Percentiles rank a stretch among this genome's conserved stretches.
Conservation (phyloP, 1,139 yeast genomes). For the Pichia sp. region DNA sequence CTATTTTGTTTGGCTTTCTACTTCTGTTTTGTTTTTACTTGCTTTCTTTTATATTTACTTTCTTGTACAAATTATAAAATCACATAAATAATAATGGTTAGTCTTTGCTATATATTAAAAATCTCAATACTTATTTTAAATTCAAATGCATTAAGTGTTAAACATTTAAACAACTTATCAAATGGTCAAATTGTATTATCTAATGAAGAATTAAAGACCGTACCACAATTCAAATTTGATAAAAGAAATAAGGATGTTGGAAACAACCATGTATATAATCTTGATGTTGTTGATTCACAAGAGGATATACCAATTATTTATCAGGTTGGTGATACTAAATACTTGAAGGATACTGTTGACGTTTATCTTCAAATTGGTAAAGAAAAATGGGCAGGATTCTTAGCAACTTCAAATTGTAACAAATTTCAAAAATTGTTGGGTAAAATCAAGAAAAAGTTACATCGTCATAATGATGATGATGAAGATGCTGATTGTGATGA, state of each 20-base stretch:
- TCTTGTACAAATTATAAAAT: no score
- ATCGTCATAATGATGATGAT: not conserved
- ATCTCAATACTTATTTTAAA: not conserved
- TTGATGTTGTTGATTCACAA: no score
- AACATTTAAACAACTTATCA: not conserved
- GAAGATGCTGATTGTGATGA: constrained; percentile 13
- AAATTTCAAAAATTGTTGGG: constrained; percentile 21
- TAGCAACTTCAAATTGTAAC: constrained; percentile 22
- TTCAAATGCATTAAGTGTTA: not conserved
- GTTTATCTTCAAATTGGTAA: constrained; percentile 21
- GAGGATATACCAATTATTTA: not conserved
- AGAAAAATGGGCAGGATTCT: constrained; percentile 24
- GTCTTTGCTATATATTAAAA: constrained; percentile 9
- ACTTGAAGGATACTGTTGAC: constrained; percentile 18
- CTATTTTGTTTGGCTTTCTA: not conserved
- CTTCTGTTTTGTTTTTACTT: not conserved
- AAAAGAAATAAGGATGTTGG: not conserved
- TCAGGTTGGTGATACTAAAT: constrained; percentile 21
- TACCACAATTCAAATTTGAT: not conserved
- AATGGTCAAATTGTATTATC: not conserved
- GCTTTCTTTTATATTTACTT: no score
- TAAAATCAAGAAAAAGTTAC: constrained; percentile 13
- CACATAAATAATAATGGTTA: constrained; percentile 5
- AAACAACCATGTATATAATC: not conserved
- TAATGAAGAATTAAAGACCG: not conserved